Base-by-base conservation (phyloP, 768 basidiomycete species). In the Podaxis sp. region DNA sequence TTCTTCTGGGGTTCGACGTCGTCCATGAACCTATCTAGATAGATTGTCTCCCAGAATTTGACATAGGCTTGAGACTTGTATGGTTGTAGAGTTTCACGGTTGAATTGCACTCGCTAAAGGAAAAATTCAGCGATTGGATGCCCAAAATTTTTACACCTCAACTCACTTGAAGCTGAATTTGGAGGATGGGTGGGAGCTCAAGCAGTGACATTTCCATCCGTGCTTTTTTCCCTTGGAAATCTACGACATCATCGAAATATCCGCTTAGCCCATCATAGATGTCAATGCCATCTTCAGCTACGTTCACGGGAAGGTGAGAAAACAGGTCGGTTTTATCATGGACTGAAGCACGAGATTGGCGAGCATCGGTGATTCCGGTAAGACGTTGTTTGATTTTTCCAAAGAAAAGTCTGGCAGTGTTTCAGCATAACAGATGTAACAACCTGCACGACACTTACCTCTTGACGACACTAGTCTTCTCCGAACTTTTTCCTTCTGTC, bases 51-150 rank as follows among this genome's bases (percentile, higher is more conserved):
- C 16, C 81, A 86, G 69, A 96, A 97, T 67, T 88, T 90, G 64
- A 99, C 89, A 71, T 94, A 96, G 3, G 93, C 94, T 69, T 99
- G 96, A 4, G 92, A 94, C 73, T 99, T 99, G 79, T 91, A 94
- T 14, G 94, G 88, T 64, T 95, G 91, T 58, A 93, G 80, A 0
- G 90, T 93, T 65, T 93, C 89, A 7, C 93, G 85, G 70, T 98
- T 93, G 76, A 94, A 98, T 80, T 96, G 94, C 3, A 94, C 95
- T 60, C 95, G 79, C 93, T 95, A 65, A 23, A 54, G 55, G 51
- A 50, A 63, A 55, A 63, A 65, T 62, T 55, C 60, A 16, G n/a
- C 51, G 50, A 50, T 27, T 27, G 18, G 10, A 53, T 46, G 23
- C 10, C 18, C 9, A 37, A 3, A 7, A 28, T 42, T 40, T 10